Base-by-base conservation (phyloP, 2,329 filamentous ascomycete species). In the Diatrype stigma region DNA sequence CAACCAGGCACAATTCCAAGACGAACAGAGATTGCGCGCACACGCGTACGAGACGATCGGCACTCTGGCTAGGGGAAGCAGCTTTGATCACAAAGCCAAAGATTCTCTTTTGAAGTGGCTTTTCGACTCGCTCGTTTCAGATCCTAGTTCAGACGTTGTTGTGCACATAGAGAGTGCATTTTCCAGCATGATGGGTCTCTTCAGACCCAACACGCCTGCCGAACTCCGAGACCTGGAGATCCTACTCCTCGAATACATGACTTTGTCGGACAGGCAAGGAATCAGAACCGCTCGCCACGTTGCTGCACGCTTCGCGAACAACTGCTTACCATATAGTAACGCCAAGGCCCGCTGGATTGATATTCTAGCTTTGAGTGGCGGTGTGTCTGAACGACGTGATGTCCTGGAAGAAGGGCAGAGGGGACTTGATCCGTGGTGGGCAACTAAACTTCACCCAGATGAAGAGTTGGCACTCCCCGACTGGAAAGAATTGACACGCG, bases 1-100 rank as follows among this genome's bases (percentile, higher is more conserved):
- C 79, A 82, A 56, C 67, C 77, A 47, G 51, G 60, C 63, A 6
- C 65, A 68, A 12, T 78, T 80, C 2, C 68, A 76, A 11, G 83
- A 86, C 45, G 82, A 85, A 49, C 73, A 86, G 49, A 78, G 81
- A 3, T 75, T 96, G 42, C 84, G 93, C 38, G 86, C 86, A 6
- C 85, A 88, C 63, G 91, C 88, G 1, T 97, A 96, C 67, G 93
- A 97, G 67, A 91, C 89, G 0, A 90, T 97, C 37, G 94, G 93
- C 1, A 80, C 94, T 14, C 70, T 97, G 22, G 85, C 88, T 49
- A 83, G 85, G 56, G 82, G 81, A 3, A 81, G 85, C 3, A 70
- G 78, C 2, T 79, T 82, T 58, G 72, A 84, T 3, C 61, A 82
- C 12, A 70, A 70, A 37, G 74, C 63, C 58, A 78, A 76, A 61